Evolutionary conservation across 2,329 filamentous ascomycete species (phyloP).

Genomic region (Botryotinia calthae): DNA sequence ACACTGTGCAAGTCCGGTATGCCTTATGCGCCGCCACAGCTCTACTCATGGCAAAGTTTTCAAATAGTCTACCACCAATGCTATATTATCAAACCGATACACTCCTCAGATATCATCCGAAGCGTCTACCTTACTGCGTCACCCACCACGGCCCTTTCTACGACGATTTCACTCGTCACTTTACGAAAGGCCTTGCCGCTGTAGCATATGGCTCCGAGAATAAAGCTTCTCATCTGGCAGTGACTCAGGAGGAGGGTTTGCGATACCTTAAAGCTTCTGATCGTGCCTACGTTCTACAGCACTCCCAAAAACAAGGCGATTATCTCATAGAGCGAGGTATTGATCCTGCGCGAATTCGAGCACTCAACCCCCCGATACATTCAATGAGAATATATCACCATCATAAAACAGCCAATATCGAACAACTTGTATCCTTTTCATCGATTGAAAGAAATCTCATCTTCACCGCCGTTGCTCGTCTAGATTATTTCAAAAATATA

Average conservation of each 20-base stretch:
- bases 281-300: slow-evolving; percentile 24
- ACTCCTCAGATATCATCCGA: slow-evolving; percentile 23
- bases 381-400: slow-evolving; percentile 14
- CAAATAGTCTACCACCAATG: slow-evolving; percentile 14
- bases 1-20: slow-evolving; percentile 19
- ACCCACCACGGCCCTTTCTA: slow-evolving; percentile 27
- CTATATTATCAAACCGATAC: slow-evolving; percentile 26
- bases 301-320: slow-evolving; percentile 24
- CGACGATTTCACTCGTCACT: slow-evolving; percentile 22
- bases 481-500: slow-evolving; percentile 26
- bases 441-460: slow-evolving; percentile 19
- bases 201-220: slow-evolving; percentile 24
- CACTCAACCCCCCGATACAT: slow-evolving; percentile 24
- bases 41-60: slow-evolving; percentile 14
- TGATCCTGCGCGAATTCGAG: slow-evolving; percentile 21
- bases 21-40: slow-evolving; percentile 20
- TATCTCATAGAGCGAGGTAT: slow-evolving; percentile 23
- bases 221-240: slow-evolving; percentile 23
- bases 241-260: slow-evolving; percentile 22
- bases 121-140: slow-evolving; percentile 23
- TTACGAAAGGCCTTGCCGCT: slow-evolving; percentile 21
- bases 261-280: slow-evolving; percentile 19
- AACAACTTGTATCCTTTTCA: slow-evolving; percentile 11
- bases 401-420: neutral
- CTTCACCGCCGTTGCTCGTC: slow-evolving; percentile 25